A percentile compares a stretch with the other conserved stretches of the same genome.
These are phyloP conservation scores for Lactifluus hygrophoroides DNA, from an alignment of 768 basidiomycete genomes.

Conservation along the genomic window DNA sequence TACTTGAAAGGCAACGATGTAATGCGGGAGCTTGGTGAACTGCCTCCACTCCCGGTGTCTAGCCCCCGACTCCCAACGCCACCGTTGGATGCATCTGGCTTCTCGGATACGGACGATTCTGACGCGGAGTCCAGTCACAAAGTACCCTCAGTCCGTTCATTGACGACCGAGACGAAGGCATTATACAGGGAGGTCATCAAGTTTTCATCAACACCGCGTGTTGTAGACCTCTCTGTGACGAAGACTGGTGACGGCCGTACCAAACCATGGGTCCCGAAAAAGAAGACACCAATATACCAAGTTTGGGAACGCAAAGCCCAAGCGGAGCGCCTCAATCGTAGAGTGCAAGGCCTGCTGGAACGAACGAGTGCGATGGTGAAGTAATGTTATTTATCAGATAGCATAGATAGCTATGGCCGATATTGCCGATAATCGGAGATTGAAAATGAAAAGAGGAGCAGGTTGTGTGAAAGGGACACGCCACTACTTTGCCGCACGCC, in stretches of 20 bases:
- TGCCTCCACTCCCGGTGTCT: conserved; percentile 56
- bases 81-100: conserved; percentile 52
- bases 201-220: conserved; percentile 72
- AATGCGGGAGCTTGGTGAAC: conserved; percentile 66
- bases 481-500: conserved; percentile 20
- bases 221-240: conserved; percentile 73
- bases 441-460: background rate
- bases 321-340: conserved; percentile 59
- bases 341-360: conserved; percentile 64
- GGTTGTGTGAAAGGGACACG: conserved; percentile 12
- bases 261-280: conserved; percentile 69
- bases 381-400: background rate
- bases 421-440: conserved; percentile 15
- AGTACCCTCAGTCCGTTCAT: conserved; percentile 50
- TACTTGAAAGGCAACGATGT: conserved; percentile 92
- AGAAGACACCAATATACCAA: conserved; percentile 75
- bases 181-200: conserved; percentile 85
- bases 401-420: conserved; percentile 1
- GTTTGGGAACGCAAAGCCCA: conserved; percentile 68
- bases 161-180: conserved; percentile 75
- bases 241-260: conserved; percentile 44
- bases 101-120: conserved; percentile 58
- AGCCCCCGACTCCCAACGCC: conserved; percentile 49
- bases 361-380: conserved; percentile 42
- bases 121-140: conserved; percentile 37